A percentile compares a stretch with the other conserved stretches of the same genome.
Evolutionary conservation across 2,329 filamentous ascomycete genomes (phyloP).

Genomic region (Sarocladium oryzae): DNA sequence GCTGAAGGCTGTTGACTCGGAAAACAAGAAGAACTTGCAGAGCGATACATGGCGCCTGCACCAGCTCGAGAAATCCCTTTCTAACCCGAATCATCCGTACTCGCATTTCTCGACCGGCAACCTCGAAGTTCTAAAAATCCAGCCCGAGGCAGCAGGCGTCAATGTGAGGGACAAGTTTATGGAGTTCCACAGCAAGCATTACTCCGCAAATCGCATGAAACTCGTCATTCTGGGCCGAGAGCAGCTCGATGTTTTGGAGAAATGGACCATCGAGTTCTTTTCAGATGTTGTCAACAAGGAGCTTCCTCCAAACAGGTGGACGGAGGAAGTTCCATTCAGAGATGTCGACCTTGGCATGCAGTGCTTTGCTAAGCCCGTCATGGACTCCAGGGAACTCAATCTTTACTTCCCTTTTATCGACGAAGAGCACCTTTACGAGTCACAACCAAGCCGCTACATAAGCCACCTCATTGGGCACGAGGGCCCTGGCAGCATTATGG

Average conservation of each 20-base stretch:
- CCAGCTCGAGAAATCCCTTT: constrained; percentile 82
- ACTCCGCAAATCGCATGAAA: constrained; percentile 93
- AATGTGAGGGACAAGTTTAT: constrained; percentile 89
- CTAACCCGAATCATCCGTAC: constrained; percentile 81
- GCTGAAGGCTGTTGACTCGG: constrained; percentile 82
- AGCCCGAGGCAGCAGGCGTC: constrained; percentile 70
- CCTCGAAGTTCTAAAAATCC: constrained; percentile 75
- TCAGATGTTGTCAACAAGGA: constrained; percentile 76
- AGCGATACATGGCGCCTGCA: constrained; percentile 82
- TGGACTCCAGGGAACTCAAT: constrained; percentile 75
- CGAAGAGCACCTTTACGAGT: constrained; percentile 71
- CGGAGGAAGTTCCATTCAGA: constrained; percentile 42
- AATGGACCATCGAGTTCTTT: constrained; percentile 81
- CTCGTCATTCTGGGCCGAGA: constrained; percentile 80
- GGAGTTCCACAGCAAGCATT: constrained; percentile 81
- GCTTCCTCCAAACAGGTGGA: constrained; percentile 54
- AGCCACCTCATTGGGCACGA: constrained; percentile 89
- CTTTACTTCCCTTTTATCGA: constrained; percentile 81
- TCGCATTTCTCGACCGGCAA: constrained; percentile 91
- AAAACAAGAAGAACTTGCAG: constrained; percentile 97
- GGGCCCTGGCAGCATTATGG: constrained; percentile 84
- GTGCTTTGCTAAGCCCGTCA: constrained; percentile 84
- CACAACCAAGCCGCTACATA: constrained; percentile 78
- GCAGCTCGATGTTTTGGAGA: constrained; percentile 71
- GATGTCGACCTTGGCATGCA: constrained; percentile 53